Evolutionary conservation across 495 filamentous ascomycete species (phyloP).

Genomic region (Penicillium arizonense): DNA sequence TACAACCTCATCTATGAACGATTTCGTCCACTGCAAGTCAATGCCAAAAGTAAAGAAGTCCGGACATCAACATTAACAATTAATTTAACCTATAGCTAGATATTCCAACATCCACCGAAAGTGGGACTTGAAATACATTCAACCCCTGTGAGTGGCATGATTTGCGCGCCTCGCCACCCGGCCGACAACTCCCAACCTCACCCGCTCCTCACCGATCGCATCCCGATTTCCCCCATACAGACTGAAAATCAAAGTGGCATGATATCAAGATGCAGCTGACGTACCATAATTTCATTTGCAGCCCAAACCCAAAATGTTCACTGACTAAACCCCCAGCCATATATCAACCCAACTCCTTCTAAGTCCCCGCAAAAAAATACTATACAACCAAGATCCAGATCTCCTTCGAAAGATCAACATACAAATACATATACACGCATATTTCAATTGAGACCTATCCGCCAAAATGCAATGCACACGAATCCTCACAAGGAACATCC

Average conservation of each 20-base stretch:
- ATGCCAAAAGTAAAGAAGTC: too few species aligned
- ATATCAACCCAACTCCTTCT: not conserved
- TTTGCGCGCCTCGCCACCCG: not conserved
- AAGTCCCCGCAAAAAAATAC: not conserved
- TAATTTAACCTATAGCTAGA: too few species aligned
- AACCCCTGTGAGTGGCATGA: not conserved
- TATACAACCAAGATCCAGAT: not conserved
- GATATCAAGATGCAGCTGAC: conserved; percentile 4
- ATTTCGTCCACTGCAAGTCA: too few species aligned
- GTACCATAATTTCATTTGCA: not conserved
- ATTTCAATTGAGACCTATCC: not conserved
- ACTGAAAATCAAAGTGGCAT: not conserved
- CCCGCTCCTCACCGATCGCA: not conserved
- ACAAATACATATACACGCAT: not conserved
- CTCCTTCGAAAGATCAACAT: not conserved
- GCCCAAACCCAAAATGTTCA: not conserved
- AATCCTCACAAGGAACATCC: conserved; percentile 13
- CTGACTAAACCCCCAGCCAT: not conserved
- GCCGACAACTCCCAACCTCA: not conserved
- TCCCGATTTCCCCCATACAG: not conserved
- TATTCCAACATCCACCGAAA: too few species aligned
- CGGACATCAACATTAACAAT: too few species aligned
- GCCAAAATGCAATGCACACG: conserved; percentile 15
- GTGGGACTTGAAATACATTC: too few species aligned
- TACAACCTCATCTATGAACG: too few species aligned